Conservation (phyloP, 257 asterid species). For the Plantago ovata region DNA sequence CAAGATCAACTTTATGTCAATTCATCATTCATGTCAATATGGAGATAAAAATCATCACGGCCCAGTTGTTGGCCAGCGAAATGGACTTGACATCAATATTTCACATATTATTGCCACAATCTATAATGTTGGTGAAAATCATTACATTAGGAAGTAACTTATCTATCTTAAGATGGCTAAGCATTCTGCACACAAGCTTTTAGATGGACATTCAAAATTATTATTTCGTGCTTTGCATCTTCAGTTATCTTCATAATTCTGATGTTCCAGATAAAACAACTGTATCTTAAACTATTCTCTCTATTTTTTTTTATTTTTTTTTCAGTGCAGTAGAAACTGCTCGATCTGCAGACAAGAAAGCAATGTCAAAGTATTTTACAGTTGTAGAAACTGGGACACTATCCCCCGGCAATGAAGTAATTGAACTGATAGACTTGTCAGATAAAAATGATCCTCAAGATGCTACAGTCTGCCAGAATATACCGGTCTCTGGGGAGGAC, state of each 20-base stretch:
- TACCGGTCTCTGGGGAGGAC: slow-evolving; percentile 28
- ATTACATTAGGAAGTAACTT: too few relatives aligned
- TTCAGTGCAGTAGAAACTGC: slow-evolving; percentile 54
- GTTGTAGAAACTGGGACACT: slow-evolving; percentile 26
- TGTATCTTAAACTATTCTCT: not conserved
- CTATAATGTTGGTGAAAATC: too few relatives aligned
- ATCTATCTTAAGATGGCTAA: too few relatives aligned
- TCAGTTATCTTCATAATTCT: too few relatives aligned
- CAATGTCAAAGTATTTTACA: slow-evolving; percentile 33
- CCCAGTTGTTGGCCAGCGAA: too few relatives aligned
- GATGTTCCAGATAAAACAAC: too few relatives aligned
- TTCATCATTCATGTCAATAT: not conserved
- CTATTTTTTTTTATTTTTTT: slow-evolving; percentile 30
- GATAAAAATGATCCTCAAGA: slow-evolving; percentile 46
- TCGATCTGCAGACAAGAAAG: slow-evolving; percentile 29
- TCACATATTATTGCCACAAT: too few relatives aligned
- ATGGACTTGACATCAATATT: too few relatives aligned
- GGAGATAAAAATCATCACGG: too few relatives aligned
- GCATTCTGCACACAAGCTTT: too few relatives aligned
- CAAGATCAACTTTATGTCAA: not conserved
- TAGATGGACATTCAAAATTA: too few relatives aligned
- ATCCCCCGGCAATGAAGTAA: slow-evolving; percentile 42
- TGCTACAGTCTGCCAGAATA: slow-evolving; percentile 27
- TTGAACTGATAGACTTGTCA: slow-evolving; percentile 37
- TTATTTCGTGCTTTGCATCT: too few relatives aligned